A percentile compares a stretch with the other conserved stretches of the same genome.
phyloP scores from a whole-genome alignment of 352 stramenopile species.

The Phytopythium boreale region DNA sequence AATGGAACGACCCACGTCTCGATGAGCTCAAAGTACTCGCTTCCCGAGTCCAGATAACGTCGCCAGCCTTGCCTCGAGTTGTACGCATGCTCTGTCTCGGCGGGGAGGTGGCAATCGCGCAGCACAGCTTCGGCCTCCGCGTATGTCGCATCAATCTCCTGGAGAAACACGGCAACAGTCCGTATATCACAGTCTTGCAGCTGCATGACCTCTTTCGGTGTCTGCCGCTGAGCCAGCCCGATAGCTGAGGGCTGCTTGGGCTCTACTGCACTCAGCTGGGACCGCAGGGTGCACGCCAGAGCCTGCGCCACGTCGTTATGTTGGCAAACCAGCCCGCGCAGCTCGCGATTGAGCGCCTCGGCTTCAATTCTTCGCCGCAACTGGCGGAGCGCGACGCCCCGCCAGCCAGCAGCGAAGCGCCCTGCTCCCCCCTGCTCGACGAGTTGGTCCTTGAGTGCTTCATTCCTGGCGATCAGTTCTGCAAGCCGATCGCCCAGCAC shows the following conservation, averaged over 20 bases:
- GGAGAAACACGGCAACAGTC: neutral
- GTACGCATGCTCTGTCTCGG: neutral
- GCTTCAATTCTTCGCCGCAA: slow-evolving; percentile 10
- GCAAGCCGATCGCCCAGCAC: slow-evolving; percentile 6
- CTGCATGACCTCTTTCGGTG: neutral
- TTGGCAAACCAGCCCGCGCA: neutral
- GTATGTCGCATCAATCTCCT: neutral
- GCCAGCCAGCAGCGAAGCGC: slow-evolving; percentile 8
- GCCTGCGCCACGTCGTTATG: neutral
- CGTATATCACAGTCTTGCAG: neutral
- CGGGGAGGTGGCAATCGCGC: neutral
- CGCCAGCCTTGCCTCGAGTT: neutral
- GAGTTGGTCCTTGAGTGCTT: neutral
- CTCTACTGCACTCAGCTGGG: neutral
- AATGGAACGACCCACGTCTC: neutral
- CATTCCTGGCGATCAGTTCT: neutral
- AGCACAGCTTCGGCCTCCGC: neutral
- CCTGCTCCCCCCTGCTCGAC: neutral
- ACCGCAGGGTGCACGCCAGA: neutral
- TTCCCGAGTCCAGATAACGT: neutral
- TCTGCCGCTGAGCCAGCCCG: neutral
- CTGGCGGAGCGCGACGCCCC: slow-evolving; percentile 12
- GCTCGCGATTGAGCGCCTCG: slow-evolving; percentile 8
- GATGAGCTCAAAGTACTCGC: neutral
- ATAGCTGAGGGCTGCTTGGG: neutral